A percentile compares a stretch with the other conserved stretches of the same genome.
Evolutionary conservation across 352 stramenopile species (phyloP).

Genomic region (Pseudoperonospora humuli): DNA sequence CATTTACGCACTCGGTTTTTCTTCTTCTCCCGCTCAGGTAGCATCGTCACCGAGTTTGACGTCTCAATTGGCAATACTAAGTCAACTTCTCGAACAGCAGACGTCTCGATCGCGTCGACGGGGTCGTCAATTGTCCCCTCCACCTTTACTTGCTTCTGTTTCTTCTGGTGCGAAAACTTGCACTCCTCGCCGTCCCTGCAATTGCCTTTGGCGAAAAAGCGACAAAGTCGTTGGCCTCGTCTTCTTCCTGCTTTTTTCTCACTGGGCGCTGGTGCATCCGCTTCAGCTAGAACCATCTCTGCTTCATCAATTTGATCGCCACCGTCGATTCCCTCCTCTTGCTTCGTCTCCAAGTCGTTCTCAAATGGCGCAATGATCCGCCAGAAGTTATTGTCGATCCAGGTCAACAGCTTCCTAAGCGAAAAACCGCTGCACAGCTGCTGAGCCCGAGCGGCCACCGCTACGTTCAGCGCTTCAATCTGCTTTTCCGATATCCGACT

Average conservation of each 20-base stretch:
- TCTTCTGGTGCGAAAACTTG: constrained; percentile 38
- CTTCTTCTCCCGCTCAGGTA: constrained; percentile 10
- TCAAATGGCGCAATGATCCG: constrained; percentile 25
- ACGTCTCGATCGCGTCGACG: background rate
- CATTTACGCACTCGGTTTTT: constrained; percentile 27
- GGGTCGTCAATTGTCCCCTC: background rate
- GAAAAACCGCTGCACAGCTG: constrained; percentile 40
- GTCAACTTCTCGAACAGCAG: constrained; percentile 15
- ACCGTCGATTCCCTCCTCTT: background rate
- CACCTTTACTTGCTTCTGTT: constrained; percentile 11
- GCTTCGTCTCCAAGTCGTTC: background rate
- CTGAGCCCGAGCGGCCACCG: constrained; percentile 28
- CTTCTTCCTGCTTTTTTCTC: constrained; percentile 20
- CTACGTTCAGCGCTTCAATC: constrained; percentile 27
- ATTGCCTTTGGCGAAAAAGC: constrained; percentile 43
- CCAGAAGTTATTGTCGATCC: constrained; percentile 79
- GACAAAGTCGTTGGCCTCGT: constrained; percentile 26
- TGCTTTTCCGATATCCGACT: constrained; percentile 33
- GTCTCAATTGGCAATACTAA: constrained; percentile 2
- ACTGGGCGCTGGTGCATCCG: background rate
- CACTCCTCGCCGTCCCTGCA: constrained; percentile 49
- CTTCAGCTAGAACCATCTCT: background rate
- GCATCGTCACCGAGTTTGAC: background rate
- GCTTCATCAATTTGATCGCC: background rate
- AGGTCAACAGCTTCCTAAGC: constrained; percentile 69